Conservation (phyloP, 2,329 filamentous ascomycete species). For the Colletotrichum lupini region DNA sequence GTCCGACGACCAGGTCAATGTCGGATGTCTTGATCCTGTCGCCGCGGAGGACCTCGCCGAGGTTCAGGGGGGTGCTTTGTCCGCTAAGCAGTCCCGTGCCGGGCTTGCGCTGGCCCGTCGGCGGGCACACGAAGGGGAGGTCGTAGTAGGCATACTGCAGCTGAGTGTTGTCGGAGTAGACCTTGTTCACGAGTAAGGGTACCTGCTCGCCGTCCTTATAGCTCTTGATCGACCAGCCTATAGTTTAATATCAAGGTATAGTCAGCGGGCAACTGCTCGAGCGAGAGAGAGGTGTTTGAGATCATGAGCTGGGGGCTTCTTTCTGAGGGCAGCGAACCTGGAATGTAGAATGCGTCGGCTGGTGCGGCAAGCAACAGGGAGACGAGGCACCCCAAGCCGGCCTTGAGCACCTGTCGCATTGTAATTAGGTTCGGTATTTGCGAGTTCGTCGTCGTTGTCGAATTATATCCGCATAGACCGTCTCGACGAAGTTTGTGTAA, state of each 20-base stretch:
- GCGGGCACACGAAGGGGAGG: constrained; percentile 87
- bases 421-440: constrained; percentile 5
- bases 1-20: constrained; percentile 81
- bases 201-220: constrained; percentile 82
- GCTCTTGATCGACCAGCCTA: constrained; percentile 84
- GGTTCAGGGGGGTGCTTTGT: constrained; percentile 82
- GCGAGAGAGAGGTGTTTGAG: neutral
- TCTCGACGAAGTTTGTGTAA: neutral
- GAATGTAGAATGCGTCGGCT: constrained; percentile 82
- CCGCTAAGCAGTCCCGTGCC: constrained; percentile 79
- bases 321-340: constrained; percentile 67
- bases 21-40: constrained; percentile 88
- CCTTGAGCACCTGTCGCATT: constrained; percentile 47
- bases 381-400: constrained; percentile 50
- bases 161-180: constrained; percentile 89
- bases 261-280: neutral
- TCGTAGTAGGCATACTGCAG: constrained; percentile 94
- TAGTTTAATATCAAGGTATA: constrained; percentile 12
- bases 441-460: neutral
- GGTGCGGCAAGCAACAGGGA: constrained; percentile 55
- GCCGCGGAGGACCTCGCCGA: constrained; percentile 88
- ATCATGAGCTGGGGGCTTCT: neutral
- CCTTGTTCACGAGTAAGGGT: constrained; percentile 90
- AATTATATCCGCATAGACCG: constrained; percentile 5
- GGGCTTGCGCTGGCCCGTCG: constrained; percentile 73